Base-by-base conservation (phyloP, 495 filamentous ascomycete species). In the Penicillium fimorum region DNA sequence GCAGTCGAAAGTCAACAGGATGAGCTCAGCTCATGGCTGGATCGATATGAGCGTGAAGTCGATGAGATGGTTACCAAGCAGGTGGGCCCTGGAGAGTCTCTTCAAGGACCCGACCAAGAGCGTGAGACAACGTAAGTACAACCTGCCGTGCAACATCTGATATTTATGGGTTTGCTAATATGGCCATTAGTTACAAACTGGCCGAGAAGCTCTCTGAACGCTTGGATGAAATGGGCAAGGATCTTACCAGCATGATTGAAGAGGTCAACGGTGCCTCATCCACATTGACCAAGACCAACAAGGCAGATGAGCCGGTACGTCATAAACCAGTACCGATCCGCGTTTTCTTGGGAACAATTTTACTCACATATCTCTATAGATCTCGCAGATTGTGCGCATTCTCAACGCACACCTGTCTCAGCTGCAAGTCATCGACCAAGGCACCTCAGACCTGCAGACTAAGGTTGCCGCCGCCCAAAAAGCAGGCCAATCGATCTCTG, bases 161-260 rank as follows among this genome's bases (percentile, higher is more conserved):
- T 38, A 38, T 38, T 15, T 15, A 37, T n/a, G 33, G 15, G 7
- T n/a, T 37, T 38, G 10, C 60, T 71, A 43, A 72, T 50, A 29
- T 12, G 30, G n/a, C 50, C 57, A 45, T 20, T 57, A 84, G 81
- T 24, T 96, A 96, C 71, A 88, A 92, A 78, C 70, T 92, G 24
- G 94, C 94, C 11, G 92, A 97, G 78, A 91, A 88, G 70, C 79
- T 97, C 43, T 89, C 89, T 2, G 90, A 96, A 64, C 82, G 85
- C 50, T 70, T 97, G 63, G 90, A 91, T 41, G 89, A 91, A 53
- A 95, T 96, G 88, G 90, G 90, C 70, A 90, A 88, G 70, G 91
- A 96, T 70, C 76, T 97, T 48, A 81, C 81, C 40, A 89, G 87
- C 72, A 97, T 99, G 92, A 96, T 99, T 66, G 92, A 96, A 66